Evolutionary conservation across 352 stramenopile genomes (phyloP).

Genomic region (Saprolegnia diclina): DNA sequence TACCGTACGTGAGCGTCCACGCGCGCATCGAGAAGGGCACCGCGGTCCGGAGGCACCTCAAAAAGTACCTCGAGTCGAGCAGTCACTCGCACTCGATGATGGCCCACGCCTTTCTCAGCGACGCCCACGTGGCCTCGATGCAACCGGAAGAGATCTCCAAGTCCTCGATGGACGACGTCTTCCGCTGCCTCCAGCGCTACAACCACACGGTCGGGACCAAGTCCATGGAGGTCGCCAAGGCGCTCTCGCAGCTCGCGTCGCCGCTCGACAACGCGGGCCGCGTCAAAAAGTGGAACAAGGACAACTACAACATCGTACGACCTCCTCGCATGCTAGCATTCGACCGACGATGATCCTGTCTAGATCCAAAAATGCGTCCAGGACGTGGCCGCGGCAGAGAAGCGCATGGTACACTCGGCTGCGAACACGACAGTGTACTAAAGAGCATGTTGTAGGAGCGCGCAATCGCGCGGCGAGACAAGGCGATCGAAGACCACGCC

Average conservation of each 20-base stretch:
- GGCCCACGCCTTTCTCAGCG: conserved; percentile 70
- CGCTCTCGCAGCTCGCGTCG: conserved; percentile 66
- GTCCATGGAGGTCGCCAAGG: conserved; percentile 66
- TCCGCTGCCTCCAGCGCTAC: conserved; percentile 69
- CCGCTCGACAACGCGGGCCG: conserved; percentile 71
- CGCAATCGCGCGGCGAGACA: conserved; percentile 47
- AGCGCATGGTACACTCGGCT: conserved; percentile 42
- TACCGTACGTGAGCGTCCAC: conserved; percentile 73
- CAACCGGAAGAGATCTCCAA: conserved; percentile 76
- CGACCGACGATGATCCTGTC: background rate
- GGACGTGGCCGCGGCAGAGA: conserved; percentile 58
- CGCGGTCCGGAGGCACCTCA: conserved; percentile 73
- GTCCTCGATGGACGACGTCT: conserved; percentile 74
- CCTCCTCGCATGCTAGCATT: background rate
- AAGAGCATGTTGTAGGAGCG: conserved; percentile 37
- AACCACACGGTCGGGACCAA: conserved; percentile 75
- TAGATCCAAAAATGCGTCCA: conserved; percentile 53
- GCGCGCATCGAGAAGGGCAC: conserved; percentile 75
- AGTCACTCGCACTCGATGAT: conserved; percentile 73
- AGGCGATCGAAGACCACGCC: conserved; percentile 57
- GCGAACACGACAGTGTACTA: background rate
- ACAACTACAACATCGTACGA: conserved; percentile 70
- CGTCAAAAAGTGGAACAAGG: conserved; percentile 62
- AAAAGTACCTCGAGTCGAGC: conserved; percentile 77
- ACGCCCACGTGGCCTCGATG: conserved; percentile 65